Base-by-base conservation (phyloP, 805 yeast species). In the Ogataea degrootiae region DNA sequence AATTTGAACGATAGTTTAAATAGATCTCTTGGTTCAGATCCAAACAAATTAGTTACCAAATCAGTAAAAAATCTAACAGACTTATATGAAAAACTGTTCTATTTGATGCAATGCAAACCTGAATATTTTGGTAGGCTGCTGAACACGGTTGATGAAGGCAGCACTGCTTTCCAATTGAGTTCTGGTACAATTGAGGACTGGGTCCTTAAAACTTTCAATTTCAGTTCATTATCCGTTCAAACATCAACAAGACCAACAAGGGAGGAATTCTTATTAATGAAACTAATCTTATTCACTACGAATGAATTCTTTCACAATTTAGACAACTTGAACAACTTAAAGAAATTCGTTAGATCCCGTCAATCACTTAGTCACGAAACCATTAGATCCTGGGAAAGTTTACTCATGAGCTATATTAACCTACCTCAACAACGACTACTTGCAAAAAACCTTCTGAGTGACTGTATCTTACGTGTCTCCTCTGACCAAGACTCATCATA, bases 61-160 rank as follows among this genome's bases (percentile, higher is more conserved):
- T 64, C 75, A 3, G 63, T 77, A 11, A 70, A 74, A 49, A 73
- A 72, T 22, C 72, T 87, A 49, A 70, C 82, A 43, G 90, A 83
- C 50, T 65, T 80, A 1, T 87, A 85, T 64, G 96, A 85, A 56
- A 85, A 87, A 21, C 60, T 92, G 44, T 83, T 94, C 55, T 94
- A 85, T 59, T 67, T 92, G 23, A 65, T 94, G 39, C 98, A 94
- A 62, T 86, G 96, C 0, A 88, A 87, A 57, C 87, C 96, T 0
- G 62, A 65, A 0, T 92, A 92, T 58, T 74, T 91, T 60, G 72
- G 82, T 2, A 67, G 80, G 14, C 63, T 88, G 34, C 77, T 80
- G 46, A 63, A 69, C 15, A 43, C 50, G 39, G 47, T 60, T 34
- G 70, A 65, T 35, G 53, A 56, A 19, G 56, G 50, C n/a, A 44